These are phyloP conservation scores for Blastocystis sp. DNA, from an alignment of 352 stramenopile genomes.

Conservation along the genomic window DNA sequence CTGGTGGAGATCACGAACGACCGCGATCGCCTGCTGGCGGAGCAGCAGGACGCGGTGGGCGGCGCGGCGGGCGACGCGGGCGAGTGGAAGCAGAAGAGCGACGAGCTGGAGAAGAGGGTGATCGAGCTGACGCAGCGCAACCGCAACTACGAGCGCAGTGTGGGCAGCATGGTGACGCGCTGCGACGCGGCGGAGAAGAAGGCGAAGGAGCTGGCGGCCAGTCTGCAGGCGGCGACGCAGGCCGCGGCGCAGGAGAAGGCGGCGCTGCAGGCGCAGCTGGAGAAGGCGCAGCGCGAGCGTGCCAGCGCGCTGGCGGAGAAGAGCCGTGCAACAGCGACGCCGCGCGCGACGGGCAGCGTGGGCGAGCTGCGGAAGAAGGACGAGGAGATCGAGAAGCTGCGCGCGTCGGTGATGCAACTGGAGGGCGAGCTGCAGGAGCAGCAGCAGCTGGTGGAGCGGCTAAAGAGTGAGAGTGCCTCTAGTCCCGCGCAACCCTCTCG, in stretches of 20 bases:
- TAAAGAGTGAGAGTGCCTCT: neutral
- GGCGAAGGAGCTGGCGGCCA: constrained; percentile 1
- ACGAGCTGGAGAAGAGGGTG: constrained; percentile 26
- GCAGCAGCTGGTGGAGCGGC: neutral
- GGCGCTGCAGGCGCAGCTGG: neutral
- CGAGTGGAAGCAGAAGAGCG: constrained; percentile 21
- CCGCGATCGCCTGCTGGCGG: neutral
- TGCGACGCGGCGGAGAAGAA: constrained; percentile 3
- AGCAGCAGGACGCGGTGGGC: neutral
- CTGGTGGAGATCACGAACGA: neutral
- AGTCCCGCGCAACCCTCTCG: neutral
- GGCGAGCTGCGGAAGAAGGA: constrained; percentile 31
- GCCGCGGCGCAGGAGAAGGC: neutral
- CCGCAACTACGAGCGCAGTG: neutral
- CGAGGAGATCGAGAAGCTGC: constrained; percentile 12
- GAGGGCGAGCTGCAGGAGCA: constrained; percentile 9
- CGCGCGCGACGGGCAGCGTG: neutral
- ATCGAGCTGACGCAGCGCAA: constrained; percentile 27
- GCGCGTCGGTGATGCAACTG: constrained; percentile 9
- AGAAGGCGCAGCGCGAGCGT: neutral
- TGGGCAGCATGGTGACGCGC: constrained; percentile 19
- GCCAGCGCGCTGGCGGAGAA: neutral
- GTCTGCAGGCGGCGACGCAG: neutral
- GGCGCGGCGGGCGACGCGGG: neutral
- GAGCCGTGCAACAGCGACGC: neutral